Conservation (phyloP, 176 grass and related monocot species). For the Chloris gayana region DNA sequence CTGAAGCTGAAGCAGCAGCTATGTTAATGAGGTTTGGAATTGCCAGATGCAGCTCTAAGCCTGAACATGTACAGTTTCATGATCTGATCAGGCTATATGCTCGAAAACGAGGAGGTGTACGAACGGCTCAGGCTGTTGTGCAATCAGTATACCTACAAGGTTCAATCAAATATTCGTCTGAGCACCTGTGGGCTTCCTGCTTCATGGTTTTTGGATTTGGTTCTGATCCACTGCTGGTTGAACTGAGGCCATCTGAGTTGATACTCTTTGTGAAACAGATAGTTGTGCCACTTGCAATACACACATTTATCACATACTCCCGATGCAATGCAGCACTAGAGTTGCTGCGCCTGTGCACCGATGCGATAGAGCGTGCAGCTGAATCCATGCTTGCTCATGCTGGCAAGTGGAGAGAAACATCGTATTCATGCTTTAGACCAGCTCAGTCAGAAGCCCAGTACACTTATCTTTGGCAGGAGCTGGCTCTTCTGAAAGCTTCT, state of each 20-base stretch:
- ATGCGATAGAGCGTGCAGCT: slow-evolving; percentile 72
- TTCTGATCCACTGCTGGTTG: slow-evolving; percentile 74
- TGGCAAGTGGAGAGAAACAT: slow-evolving; percentile 73
- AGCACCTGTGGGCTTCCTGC: slow-evolving; percentile 90
- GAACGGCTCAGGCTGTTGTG: slow-evolving; percentile 66
- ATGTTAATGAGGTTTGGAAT: slow-evolving; percentile 93
- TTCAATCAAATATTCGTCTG: slow-evolving; percentile 72
- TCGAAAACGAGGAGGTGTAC: slow-evolving; percentile 58
- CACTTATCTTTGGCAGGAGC: slow-evolving; percentile 87
- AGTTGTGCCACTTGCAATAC: slow-evolving; percentile 81
- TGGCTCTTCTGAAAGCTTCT: slow-evolving; percentile 86
- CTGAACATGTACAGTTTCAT: slow-evolving; percentile 80
- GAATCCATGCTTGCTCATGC: slow-evolving; percentile 78
- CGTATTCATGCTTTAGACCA: slow-evolving; percentile 60
- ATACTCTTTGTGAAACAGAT: slow-evolving; percentile 79
- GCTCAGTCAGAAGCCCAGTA: slow-evolving; percentile 59
- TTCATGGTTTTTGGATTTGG: slow-evolving; percentile 87
- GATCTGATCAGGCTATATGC: slow-evolving; percentile 87
- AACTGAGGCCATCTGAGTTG: slow-evolving; percentile 73
- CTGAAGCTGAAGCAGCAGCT: slow-evolving; percentile 89
- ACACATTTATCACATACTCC: slow-evolving; percentile 88
- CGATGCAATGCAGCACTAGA: slow-evolving; percentile 79
- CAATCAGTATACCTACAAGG: slow-evolving; percentile 82
- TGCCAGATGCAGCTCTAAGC: slow-evolving; percentile 64
- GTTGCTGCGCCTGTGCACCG: slow-evolving; percentile 71